Evolutionary conservation across 2,329 filamentous ascomycete species (phyloP), one percentile per base, ranked within the genome.

Genomic region (Cadophora gregata): DNA sequence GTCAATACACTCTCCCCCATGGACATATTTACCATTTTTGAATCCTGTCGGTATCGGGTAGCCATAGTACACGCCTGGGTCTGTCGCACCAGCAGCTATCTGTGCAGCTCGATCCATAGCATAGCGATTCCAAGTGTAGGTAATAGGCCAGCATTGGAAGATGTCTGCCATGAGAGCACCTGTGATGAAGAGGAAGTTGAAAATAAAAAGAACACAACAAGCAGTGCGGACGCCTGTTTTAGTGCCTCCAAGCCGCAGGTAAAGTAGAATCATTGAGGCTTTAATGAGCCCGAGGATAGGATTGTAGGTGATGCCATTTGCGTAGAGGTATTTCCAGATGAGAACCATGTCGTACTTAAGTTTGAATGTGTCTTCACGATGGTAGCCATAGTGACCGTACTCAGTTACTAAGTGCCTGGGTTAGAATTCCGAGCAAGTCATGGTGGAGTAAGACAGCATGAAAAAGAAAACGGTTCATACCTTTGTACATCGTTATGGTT

Each of bases 221-320:
- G 36, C 60, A 7, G 64, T 59, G 5, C 56, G 64, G 2, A 67
- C 69, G 9, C 65, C 59, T 21, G 36, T 21, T 12, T 68, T 72
- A 12, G 79, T 73, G 42, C 78, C 72, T 66, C 79, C 78, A 1
- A 83, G 76, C 0, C 80, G 80, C 25, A 82, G 76, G 27, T 82
- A 77, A 63, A 83, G 81, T 33, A 83, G 69, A 8, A 83, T 76
- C 48, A 82, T 76, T 0, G 81, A 83, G 6, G 79, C 77, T 73
- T 83, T 83, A 68, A 82, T 77, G 16, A 83, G 75, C 3, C 80
- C 80, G 4, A 84, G 71, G 51, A 83, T 81, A 0, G 81, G 81
- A 58, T 82, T 83, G 75, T 83, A 83, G 8, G 81, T 72, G 9
- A 82, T 73, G 51, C 81, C 78, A 42, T 78, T 78, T 21, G 59